Conservation (phyloP, 2,329 filamentous ascomycete genomes). For the Fusarium globosum region DNA sequence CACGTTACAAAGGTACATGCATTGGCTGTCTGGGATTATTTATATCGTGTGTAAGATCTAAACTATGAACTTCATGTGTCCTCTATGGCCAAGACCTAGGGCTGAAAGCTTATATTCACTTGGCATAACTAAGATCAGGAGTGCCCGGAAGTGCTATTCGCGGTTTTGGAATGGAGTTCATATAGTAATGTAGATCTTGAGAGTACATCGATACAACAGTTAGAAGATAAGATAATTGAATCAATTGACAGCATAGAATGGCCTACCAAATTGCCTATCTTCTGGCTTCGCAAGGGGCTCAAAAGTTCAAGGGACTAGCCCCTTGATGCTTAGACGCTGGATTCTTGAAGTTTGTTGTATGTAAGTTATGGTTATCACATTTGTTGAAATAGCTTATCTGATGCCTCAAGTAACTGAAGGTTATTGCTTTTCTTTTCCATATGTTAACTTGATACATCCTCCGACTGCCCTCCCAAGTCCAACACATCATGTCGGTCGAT, state of each 20-base stretch:
- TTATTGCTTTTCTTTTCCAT: neutral
- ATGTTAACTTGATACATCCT: too few relatives aligned
- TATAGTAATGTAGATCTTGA: neutral
- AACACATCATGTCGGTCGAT: neutral
- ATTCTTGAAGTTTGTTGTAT: neutral
- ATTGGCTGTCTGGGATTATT: slow-evolving; percentile 4
- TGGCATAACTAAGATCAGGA: rapidly evolving
- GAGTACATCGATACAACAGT: neutral
- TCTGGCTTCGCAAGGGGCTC: neutral
- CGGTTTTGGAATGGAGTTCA: neutral
- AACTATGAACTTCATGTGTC: too few relatives aligned
- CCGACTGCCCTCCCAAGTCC: neutral
- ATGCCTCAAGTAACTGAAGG: neutral
- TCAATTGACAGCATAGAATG: neutral
- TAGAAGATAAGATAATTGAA: neutral
- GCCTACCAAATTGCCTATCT: neutral
- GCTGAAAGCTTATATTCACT: too few relatives aligned
- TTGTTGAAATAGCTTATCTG: neutral
- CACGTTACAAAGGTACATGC: slow-evolving; percentile 6
- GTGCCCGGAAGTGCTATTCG: neutral
- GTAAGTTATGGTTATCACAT: neutral
- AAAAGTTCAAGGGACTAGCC: neutral
- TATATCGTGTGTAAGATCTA: neutral
- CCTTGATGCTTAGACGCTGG: too few relatives aligned
- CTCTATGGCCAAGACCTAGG: rapidly evolving